Conservation (phyloP, 805 yeast species). For the Nematodospora valgi region DNA sequence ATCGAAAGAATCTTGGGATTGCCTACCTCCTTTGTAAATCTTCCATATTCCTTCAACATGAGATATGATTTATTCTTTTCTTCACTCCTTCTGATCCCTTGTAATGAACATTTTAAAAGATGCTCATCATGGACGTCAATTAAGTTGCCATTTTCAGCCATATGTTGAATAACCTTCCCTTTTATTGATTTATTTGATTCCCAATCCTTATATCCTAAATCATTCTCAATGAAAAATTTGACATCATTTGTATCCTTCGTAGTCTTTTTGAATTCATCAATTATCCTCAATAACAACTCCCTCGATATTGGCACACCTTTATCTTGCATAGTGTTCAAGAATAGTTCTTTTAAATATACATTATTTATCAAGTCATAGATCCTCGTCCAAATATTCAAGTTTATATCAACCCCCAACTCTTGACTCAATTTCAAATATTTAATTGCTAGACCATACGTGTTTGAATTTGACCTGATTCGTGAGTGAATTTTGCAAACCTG, state of each 20-base stretch:
- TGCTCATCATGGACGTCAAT: slow-evolving; percentile 4
- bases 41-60: too few species aligned
- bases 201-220: slow-evolving; percentile 30
- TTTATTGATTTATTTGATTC: slow-evolving; percentile 21
- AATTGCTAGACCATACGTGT: slow-evolving; percentile 28
- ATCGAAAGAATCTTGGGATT: too few species aligned
- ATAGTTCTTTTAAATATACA: slow-evolving; percentile 35
- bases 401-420: slow-evolving; percentile 21
- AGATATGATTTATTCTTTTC: too few species aligned
- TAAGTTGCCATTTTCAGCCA: slow-evolving; percentile 5
- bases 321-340: slow-evolving; percentile 28
- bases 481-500: slow-evolving; percentile 30
- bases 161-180: slow-evolving; percentile 25
- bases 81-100: too few species aligned
- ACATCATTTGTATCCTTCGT: slow-evolving; percentile 25
- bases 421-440: slow-evolving; percentile 29
- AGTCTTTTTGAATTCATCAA: slow-evolving; percentile 33
- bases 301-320: slow-evolving; percentile 32
- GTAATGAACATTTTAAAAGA: slow-evolving; percentile 1
- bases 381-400: slow-evolving; percentile 34
- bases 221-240: slow-evolving; percentile 30
- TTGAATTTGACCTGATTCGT: slow-evolving; percentile 26
- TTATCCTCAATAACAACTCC: slow-evolving; percentile 24
- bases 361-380: slow-evolving; percentile 37
- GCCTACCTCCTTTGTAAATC: too few species aligned